Evolutionary conservation across 495 filamentous ascomycete genomes (phyloP).

Genomic region (Sordaria brevicollis): DNA sequence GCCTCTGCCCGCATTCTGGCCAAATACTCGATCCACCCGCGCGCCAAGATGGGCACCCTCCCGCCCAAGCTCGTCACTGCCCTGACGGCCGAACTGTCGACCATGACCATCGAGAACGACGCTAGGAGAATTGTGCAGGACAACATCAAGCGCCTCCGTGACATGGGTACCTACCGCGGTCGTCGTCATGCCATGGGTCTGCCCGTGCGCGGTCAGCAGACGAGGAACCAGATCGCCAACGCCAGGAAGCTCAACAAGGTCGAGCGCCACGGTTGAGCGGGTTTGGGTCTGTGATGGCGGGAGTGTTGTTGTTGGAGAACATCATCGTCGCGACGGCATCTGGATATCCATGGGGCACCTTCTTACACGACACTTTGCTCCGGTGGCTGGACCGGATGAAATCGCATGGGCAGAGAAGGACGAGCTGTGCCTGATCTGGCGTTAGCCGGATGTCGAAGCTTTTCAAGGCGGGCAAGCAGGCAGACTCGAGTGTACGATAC

Average conservation of each 20-base stretch:
- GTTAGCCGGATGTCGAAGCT: background rate
- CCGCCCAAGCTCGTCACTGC: constrained; percentile 61
- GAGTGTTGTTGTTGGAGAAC: background rate
- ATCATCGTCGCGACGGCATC: background rate
- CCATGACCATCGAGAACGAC: constrained; percentile 92
- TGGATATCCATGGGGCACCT: background rate
- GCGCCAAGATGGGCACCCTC: constrained; percentile 62
- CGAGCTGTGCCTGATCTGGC: background rate
- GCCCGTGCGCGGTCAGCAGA: constrained; percentile 81
- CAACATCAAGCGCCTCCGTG: constrained; percentile 76
- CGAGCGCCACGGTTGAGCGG: constrained; percentile 47
- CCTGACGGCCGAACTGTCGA: constrained; percentile 72
- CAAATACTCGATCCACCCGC: constrained; percentile 75
- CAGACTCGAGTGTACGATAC: constrained; percentile 8
- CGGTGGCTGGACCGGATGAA: background rate
- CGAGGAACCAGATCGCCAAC: constrained; percentile 71
- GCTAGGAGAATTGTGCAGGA: constrained; percentile 63
- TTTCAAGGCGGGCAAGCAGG: background rate
- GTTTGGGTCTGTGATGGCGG: background rate
- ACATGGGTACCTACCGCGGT: constrained; percentile 86
- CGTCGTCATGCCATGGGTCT: constrained; percentile 81
- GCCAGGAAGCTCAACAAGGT: constrained; percentile 72
- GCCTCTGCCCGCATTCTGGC: constrained; percentile 67
- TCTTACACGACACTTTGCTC: background rate
- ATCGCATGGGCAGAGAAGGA: background rate